Percentiles rank a stretch among this genome's conserved stretches.
These are phyloP conservation scores for Verticillium klebahnii DNA, from an alignment of 2,329 filamentous ascomycete genomes.

Conservation along the genomic window DNA sequence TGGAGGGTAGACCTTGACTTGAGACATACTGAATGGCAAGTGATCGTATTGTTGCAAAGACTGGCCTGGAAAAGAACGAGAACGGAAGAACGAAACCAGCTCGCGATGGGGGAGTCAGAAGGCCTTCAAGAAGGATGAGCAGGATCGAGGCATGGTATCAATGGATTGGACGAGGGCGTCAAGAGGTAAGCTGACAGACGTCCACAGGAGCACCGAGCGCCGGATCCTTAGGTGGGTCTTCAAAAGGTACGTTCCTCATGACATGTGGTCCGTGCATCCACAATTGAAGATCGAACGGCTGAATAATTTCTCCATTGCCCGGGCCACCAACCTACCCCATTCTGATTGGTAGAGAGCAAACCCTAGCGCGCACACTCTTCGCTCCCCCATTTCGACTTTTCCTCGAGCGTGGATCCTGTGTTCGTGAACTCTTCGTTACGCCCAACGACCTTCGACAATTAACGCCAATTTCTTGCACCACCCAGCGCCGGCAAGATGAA, in stretches of 20 bases:
- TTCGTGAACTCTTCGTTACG: neutral
- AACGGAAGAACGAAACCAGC: neutral
- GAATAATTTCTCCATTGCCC: neutral
- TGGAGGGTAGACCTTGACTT: slow-evolving; percentile 36
- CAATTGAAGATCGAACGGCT: neutral
- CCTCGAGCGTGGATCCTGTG: neutral
- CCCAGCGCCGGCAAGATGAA: slow-evolving; percentile 44
- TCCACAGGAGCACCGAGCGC: neutral
- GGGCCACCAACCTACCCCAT: neutral
- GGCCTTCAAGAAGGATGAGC: neutral
- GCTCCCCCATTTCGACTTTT: slow-evolving; percentile 26
- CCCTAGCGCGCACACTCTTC: slow-evolving; percentile 37
- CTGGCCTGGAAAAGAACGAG: neutral
- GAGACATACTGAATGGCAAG: slow-evolving; percentile 24
- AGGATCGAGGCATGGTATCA: neutral
- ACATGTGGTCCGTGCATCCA: neutral
- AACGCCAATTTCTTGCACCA: slow-evolving; percentile 40
- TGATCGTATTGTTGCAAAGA: neutral
- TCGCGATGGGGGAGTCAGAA: neutral
- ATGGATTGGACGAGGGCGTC: neutral
- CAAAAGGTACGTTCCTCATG: neutral
- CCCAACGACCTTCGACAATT: slow-evolving; percentile 14
- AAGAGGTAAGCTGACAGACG: neutral
- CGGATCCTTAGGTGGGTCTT: neutral
- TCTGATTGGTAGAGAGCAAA: slow-evolving; percentile 14